Evolutionary conservation across 495 filamentous ascomycete genomes (phyloP).

Genomic region (Niebla homalea): DNA sequence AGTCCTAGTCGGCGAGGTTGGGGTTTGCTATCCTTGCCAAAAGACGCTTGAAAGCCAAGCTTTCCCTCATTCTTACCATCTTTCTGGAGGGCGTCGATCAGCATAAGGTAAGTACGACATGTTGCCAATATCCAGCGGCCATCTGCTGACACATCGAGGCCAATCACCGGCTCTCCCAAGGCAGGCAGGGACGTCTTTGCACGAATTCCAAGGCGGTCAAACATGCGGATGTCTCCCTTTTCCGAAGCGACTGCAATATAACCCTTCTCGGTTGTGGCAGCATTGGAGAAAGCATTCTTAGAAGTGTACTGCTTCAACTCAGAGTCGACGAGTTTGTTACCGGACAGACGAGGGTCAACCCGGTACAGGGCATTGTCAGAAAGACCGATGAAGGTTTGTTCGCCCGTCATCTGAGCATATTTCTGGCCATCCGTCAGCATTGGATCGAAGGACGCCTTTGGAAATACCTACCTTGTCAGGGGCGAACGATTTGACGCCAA

Average conservation of each 20-base stretch:
- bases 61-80: conserved; percentile 94
- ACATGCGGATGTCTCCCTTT: conserved; percentile 94
- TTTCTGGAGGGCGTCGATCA: conserved; percentile 84
- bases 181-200: conserved; percentile 96
- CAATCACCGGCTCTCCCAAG: conserved; percentile 87
- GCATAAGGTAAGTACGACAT: conserved; percentile 84
- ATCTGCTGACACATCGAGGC: conserved; percentile 86
- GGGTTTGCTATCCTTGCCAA: conserved; percentile 84
- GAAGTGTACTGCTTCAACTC: conserved; percentile 89
- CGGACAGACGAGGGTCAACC: conserved; percentile 79
- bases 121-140: conserved; percentile 92
- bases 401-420: conserved; percentile 93
- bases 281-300: conserved; percentile 91
- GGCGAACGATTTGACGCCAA: conserved; percentile 76
- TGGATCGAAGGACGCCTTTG: background rate
- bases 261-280: conserved; percentile 89
- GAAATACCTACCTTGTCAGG: conserved; percentile 59
- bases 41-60: conserved; percentile 89
- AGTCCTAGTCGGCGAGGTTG: conserved; percentile 83
- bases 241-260: conserved; percentile 93
- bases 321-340: conserved; percentile 83
- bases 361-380: conserved; percentile 87
- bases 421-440: conserved; percentile 41
- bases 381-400: conserved; percentile 87
- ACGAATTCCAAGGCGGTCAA: conserved; percentile 91